Evolutionary conservation across 1,284 basidiomycete species (phyloP).

Genomic region (Kwoniella shivajii): DNA sequence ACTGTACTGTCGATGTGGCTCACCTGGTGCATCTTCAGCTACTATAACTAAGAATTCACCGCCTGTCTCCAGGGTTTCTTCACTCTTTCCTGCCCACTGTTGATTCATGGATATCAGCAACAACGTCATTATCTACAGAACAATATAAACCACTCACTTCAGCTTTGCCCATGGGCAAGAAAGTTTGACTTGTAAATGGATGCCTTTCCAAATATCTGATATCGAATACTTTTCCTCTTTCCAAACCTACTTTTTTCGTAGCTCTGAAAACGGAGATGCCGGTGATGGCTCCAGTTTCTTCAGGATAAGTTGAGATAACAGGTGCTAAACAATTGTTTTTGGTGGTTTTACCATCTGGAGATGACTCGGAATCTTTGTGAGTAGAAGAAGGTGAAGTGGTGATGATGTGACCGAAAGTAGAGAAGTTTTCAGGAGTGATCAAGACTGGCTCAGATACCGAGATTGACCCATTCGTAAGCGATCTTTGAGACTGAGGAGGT

Average conservation of each 20-base stretch:
- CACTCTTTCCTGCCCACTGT: slow-evolving; percentile 45
- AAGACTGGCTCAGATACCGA: background rate
- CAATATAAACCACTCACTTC: slow-evolving; percentile 43
- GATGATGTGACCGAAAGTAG: slow-evolving; percentile 77
- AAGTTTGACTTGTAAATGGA: slow-evolving; percentile 67
- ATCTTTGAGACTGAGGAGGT: background rate
- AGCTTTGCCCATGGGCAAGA: slow-evolving; percentile 79
- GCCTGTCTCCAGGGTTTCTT: slow-evolving; percentile 40
- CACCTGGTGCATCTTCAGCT: slow-evolving; percentile 66
- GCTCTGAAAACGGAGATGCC: slow-evolving; percentile 75
- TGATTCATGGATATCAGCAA: background rate
- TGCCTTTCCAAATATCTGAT: slow-evolving; percentile 54
- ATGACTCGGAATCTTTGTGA: slow-evolving; percentile 66
- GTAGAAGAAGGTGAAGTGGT: slow-evolving; percentile 59
- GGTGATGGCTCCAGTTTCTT: slow-evolving; percentile 55
- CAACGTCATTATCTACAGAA: background rate
- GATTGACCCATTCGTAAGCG: background rate
- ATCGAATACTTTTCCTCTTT: slow-evolving; percentile 59
- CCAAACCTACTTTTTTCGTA: slow-evolving; percentile 59
- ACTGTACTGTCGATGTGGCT: slow-evolving; percentile 14
- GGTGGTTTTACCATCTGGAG: slow-evolving; percentile 58
- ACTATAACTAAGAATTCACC: slow-evolving; percentile 67
- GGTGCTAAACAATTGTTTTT: slow-evolving; percentile 84
- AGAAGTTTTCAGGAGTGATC: slow-evolving; percentile 10
- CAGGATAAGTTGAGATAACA: slow-evolving; percentile 67